A percentile compares a stretch with the other conserved stretches of the same genome.
Conservation (phyloP, 1,284 basidiomycete species). For the Irpex lacteus region DNA sequence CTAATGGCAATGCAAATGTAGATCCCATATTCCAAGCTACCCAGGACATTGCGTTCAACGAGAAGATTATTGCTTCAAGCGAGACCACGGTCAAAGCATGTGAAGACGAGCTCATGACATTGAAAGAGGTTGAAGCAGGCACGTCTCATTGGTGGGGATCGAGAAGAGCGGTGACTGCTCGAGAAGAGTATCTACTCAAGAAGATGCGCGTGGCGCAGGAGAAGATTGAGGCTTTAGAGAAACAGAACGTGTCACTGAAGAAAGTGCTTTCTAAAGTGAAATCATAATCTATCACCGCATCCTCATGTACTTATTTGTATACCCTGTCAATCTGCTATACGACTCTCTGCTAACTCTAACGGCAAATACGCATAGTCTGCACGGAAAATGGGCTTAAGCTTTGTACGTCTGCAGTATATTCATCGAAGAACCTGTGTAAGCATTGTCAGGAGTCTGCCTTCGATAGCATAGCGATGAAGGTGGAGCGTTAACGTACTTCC, state of each 20-base stretch:
- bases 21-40: slow-evolving; percentile 81
- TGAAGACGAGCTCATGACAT: slow-evolving; percentile 71
- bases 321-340: neutral
- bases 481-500: too few relatives aligned
- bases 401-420: too few relatives aligned
- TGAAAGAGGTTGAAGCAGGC: slow-evolving; percentile 60
- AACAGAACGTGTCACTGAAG: slow-evolving; percentile 66
- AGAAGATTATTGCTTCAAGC: slow-evolving; percentile 64
- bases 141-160: slow-evolving; percentile 46
- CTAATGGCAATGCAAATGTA: slow-evolving; percentile 22
- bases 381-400: too few relatives aligned
- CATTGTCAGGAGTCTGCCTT: too few relatives aligned
- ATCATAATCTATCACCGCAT: slow-evolving; percentile 3
- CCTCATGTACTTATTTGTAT: neutral
- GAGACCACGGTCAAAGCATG: slow-evolving; percentile 68
- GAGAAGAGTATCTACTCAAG: slow-evolving; percentile 67
- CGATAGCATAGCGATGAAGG: too few relatives aligned
- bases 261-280: slow-evolving; percentile 37
- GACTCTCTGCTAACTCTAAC: neutral
- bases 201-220: slow-evolving; percentile 72
- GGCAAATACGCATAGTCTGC: too few relatives aligned
- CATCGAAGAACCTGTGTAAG: too few relatives aligned
- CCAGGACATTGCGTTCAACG: slow-evolving; percentile 81
- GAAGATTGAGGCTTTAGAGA: slow-evolving; percentile 70
- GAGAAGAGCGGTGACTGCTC: slow-evolving; percentile 52